Evolutionary conservation across 305 asterid species (phyloP), one percentile per base, ranked within the genome.

Genomic region (Fraxinus floribunda): DNA sequence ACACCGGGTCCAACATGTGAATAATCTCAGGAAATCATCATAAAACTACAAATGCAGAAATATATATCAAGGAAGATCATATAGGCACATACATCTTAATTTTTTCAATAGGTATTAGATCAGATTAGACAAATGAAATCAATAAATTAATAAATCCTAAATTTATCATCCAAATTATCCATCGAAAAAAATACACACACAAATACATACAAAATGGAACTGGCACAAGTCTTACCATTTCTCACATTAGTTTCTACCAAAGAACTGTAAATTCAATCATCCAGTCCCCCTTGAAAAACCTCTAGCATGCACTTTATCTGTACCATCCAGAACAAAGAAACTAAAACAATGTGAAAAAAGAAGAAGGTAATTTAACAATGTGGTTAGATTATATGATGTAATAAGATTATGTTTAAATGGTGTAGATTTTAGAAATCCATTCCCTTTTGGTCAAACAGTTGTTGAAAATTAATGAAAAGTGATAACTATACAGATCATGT

Each of bases 101-200:
- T 26, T 35, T 9, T 57, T 57, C 26, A 13, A 71, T 52, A 55
- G 41, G 26, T 57, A 64, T 82, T 49, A 79, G 36, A 32, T 75
- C 78, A 44, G 60, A 57, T 29, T 57, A 57, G 11, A 18, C 68
- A 57, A 18, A 57, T 20, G 10, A 57, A 57, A 57, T 18, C 8
- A 57, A 16, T n/a, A 55, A 55, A 57, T 18, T n/a, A 57, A 18
- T 57, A 57, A 57, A 18, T 57, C 29, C 68, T 57, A 13, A 16
- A 80, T 26, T 36, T 52, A 81, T 55, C 78, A 57, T 73, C 85
- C 49, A 79, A 7, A 83, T 18, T 57, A 52, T 44, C 44, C 83
- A 83, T 49, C 8, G 20, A 52, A 15, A 15, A 55, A 7, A 16
- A 29, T 8, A 84, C 41, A 80, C 22, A 5, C 81, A 35, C 62